Evolutionary conservation across 2,329 filamentous ascomycete genomes (phyloP).

Genomic region (Ophiostoma tasmaniense): DNA sequence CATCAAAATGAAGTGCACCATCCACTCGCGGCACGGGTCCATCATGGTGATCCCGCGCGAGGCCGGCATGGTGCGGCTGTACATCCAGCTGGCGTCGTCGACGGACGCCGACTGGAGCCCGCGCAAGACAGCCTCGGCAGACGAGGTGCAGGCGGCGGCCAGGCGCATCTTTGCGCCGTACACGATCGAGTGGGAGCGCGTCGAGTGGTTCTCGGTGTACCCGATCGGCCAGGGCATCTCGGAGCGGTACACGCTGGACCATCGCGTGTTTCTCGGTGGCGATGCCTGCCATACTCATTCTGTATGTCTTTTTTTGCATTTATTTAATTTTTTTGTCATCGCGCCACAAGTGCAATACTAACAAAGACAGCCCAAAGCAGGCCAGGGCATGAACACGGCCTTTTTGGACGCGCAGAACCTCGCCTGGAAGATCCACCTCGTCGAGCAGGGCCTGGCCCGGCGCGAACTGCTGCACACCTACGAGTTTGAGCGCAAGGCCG

Average conservation of each 20-base stretch:
- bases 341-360: not conserved
- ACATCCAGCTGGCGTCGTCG: conserved; percentile 59
- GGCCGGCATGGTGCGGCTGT: conserved; percentile 58
- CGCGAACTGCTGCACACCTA: conserved; percentile 74
- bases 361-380: conserved; percentile 51
- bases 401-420: conserved; percentile 79
- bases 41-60: conserved; percentile 75
- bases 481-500: conserved; percentile 73
- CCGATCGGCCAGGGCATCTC: conserved; percentile 68
- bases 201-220: conserved; percentile 70
- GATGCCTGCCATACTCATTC: conserved; percentile 76
- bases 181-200: conserved; percentile 55
- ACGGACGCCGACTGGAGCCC: conserved; percentile 48
- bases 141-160: conserved; percentile 56
- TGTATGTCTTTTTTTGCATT: conserved; percentile 39
- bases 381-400: conserved; percentile 73
- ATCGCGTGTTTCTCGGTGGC: conserved; percentile 65
- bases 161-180: conserved; percentile 60
- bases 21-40: conserved; percentile 64
- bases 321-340: not conserved
- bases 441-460: conserved; percentile 72
- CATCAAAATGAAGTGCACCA: conserved; percentile 70
- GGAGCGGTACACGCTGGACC: conserved; percentile 57
- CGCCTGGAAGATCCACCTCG: conserved; percentile 92
- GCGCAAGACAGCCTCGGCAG: conserved; percentile 52